Conservation (phyloP, 1,139 yeast genomes). For the Candida sanyaensis region DNA sequence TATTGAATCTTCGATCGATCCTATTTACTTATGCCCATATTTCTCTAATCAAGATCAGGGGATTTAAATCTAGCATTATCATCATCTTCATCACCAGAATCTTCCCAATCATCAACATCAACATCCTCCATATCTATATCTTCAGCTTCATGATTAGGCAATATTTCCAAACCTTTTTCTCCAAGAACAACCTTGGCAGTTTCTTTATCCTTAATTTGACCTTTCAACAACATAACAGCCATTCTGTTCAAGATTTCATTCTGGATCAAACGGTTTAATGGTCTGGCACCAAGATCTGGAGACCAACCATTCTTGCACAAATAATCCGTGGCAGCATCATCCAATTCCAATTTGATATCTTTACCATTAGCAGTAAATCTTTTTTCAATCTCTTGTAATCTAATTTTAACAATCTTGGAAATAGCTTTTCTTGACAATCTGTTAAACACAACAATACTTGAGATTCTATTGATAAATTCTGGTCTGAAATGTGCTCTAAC, state of each 20-base stretch:
- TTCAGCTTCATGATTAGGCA: slow-evolving; percentile 82
- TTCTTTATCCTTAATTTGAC: slow-evolving; percentile 88
- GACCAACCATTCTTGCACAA: slow-evolving; percentile 86
- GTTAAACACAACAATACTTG: slow-evolving; percentile 90
- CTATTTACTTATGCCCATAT: background rate
- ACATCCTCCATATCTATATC: slow-evolving; percentile 57
- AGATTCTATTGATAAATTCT: slow-evolving; percentile 93
- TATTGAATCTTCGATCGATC: no score
- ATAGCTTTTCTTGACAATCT: slow-evolving; percentile 89
- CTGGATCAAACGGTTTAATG: slow-evolving; percentile 92
- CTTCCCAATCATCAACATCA: slow-evolving; percentile 58
- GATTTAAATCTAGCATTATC: slow-evolving; percentile 23
- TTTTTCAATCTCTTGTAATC: slow-evolving; percentile 80
- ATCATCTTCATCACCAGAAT: slow-evolving; percentile 55
- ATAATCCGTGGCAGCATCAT: slow-evolving; percentile 76
- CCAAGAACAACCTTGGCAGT: slow-evolving; percentile 66
- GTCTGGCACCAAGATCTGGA: slow-evolving; percentile 94
- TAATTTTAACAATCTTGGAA: slow-evolving; percentile 83
- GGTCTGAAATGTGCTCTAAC: slow-evolving; percentile 96
- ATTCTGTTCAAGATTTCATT: slow-evolving; percentile 80
- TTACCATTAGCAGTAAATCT: slow-evolving; percentile 86
- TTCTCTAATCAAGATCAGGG: slow-evolving; percentile 11
- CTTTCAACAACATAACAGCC: slow-evolving; percentile 85
- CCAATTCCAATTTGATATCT: slow-evolving; percentile 66
- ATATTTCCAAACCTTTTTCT: slow-evolving; percentile 68